phyloP scores from a whole-genome alignment of 495 filamentous ascomycete genomes.

The Penicillium longicatenatum region DNA sequence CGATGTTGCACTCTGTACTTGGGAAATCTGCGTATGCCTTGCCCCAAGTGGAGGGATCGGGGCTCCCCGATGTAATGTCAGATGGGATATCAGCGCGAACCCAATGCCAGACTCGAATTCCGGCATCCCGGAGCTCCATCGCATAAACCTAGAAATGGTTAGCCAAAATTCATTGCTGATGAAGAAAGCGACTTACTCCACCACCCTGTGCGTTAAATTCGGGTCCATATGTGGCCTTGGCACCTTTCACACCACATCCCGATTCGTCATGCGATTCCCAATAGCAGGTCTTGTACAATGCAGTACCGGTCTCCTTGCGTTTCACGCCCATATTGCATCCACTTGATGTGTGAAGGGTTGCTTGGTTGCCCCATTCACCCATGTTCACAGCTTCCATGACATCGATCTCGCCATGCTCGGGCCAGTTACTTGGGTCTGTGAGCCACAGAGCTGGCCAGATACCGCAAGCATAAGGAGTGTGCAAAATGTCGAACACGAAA shows the following conservation, averaged over 20 bases:
- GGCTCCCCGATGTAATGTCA: constrained; percentile 26
- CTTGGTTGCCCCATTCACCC: constrained; percentile 44
- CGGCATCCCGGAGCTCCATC: constrained; percentile 34
- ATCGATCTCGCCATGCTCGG: constrained; percentile 53
- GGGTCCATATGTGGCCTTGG: constrained; percentile 36
- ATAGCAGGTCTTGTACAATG: constrained; percentile 34
- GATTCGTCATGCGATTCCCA: constrained; percentile 40
- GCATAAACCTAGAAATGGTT: constrained; percentile 28
- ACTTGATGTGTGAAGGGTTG: constrained; percentile 44
- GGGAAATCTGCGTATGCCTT: constrained; percentile 44
- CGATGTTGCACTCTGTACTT: constrained; percentile 41
- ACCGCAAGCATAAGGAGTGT: constrained; percentile 34
- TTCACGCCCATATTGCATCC: constrained; percentile 49
- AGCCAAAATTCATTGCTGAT: not conserved
- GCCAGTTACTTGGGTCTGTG: constrained; percentile 62
- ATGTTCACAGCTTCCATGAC: constrained; percentile 48
- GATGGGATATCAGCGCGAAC: constrained; percentile 28
- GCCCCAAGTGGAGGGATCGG: constrained; percentile 34
- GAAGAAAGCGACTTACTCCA: constrained; percentile 33
- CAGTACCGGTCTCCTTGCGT: constrained; percentile 42
- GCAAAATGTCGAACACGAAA: constrained; percentile 57
- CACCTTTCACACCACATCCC: constrained; percentile 47
- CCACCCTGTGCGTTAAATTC: constrained; percentile 47
- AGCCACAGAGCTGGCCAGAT: constrained; percentile 64
- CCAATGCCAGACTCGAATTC: constrained; percentile 44